Percentiles rank a stretch among this genome's conserved stretches.
Evolutionary conservation across 805 yeast genomes (phyloP).

Genomic region (Lachancea sp.): DNA sequence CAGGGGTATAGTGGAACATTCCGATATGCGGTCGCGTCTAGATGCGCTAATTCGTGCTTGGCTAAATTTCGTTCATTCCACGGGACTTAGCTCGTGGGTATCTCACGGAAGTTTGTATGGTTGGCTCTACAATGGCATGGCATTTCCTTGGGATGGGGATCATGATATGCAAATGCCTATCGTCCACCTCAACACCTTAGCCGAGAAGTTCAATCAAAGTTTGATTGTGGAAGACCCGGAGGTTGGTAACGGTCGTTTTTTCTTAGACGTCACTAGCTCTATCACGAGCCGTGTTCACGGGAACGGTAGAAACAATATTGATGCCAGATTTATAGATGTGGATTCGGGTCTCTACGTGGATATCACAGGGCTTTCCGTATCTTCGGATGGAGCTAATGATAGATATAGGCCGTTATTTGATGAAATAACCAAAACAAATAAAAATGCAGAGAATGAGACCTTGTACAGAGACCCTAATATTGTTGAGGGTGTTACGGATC

Average conservation of each 20-base stretch:
- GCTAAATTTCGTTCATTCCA: slow-evolving; percentile 41
- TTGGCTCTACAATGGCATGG: slow-evolving; percentile 58
- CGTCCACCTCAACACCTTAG: slow-evolving; percentile 39
- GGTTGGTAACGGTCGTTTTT: slow-evolving; percentile 52
- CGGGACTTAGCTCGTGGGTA: slow-evolving; percentile 50
- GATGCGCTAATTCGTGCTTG: slow-evolving; percentile 50
- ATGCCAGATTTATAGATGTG: slow-evolving; percentile 66
- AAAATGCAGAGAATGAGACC: not conserved
- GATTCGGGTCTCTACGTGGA: slow-evolving; percentile 69
- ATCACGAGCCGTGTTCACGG: slow-evolving; percentile 51
- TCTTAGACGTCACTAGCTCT: slow-evolving; percentile 44
- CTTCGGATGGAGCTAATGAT: slow-evolving; percentile 29
- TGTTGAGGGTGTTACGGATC: slow-evolving; percentile 7
- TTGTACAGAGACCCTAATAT: slow-evolving; percentile 12
- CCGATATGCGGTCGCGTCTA: slow-evolving; percentile 24
- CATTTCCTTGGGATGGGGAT: slow-evolving; percentile 64
- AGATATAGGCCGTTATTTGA: slow-evolving; percentile 13
- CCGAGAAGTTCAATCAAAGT: slow-evolving; percentile 37
- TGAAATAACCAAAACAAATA: slow-evolving; percentile 5
- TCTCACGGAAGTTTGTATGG: slow-evolving; percentile 62
- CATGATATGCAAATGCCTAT: slow-evolving; percentile 59
- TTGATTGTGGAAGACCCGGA: slow-evolving; percentile 43
- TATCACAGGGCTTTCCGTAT: slow-evolving; percentile 56
- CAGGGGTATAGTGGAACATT: slow-evolving; percentile 38
- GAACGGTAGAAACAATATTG: slow-evolving; percentile 57